Conservation (phyloP, 768 basidiomycete genomes). For the Russula foetens region DNA sequence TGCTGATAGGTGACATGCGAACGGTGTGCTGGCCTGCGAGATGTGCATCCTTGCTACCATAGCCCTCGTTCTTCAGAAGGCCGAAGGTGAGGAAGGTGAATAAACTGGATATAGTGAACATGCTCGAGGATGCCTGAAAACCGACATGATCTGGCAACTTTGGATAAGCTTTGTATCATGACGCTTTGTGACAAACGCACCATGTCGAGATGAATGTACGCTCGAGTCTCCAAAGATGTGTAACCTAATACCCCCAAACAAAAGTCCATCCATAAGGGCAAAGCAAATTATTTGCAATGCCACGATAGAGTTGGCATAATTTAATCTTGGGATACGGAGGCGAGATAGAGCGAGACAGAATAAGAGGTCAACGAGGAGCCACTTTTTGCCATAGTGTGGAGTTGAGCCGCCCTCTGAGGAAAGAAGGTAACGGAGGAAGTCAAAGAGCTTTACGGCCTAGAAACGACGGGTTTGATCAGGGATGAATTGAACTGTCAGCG, state of each 20-base stretch:
- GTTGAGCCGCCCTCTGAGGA: conserved; percentile 34
- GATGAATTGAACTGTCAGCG: neutral
- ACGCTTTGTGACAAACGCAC: conserved; percentile 17
- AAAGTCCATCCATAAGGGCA: conserved; percentile 56
- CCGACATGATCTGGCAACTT: conserved; percentile 15
- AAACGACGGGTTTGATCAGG: neutral
- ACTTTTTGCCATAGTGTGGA: conserved; percentile 47
- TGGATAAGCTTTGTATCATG: conserved; percentile 5
- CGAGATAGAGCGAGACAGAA: conserved; percentile 49
- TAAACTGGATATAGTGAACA: conserved; percentile 41
- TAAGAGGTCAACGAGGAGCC: conserved; percentile 61
- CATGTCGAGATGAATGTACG: conserved; percentile 10
- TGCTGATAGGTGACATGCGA: conserved; percentile 88
- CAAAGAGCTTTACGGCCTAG: conserved; percentile 70
- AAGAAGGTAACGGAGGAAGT: conserved; percentile 51
- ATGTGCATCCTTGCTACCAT: conserved; percentile 43
- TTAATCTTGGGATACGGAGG: conserved; percentile 67
- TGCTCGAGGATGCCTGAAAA: conserved; percentile 17
- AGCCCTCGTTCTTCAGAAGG: conserved; percentile 35
- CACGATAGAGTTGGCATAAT: conserved; percentile 56
- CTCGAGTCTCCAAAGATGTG: conserved; percentile 34
- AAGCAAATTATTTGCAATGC: conserved; percentile 51
- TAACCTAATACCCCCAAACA: conserved; percentile 65
- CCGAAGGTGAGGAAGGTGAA: conserved; percentile 45
- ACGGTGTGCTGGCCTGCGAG: conserved; percentile 86